phyloP scores from a whole-genome alignment of 2,329 filamentous ascomycete species.

The Stemphylium lycopersici region DNA sequence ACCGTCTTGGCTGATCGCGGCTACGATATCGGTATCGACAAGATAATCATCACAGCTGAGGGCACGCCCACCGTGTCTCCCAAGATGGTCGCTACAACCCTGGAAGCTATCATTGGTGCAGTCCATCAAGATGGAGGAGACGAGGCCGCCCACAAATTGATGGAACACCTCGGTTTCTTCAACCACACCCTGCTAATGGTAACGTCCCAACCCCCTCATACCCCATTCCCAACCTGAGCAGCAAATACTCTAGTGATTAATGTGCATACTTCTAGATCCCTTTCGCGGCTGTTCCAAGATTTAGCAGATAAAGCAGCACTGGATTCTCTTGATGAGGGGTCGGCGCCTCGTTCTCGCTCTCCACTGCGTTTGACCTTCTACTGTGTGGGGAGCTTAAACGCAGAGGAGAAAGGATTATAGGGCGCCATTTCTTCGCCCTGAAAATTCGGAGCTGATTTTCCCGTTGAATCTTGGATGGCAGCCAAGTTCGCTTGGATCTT shows the following conservation, averaged over 20 bases:
- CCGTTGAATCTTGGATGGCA: not conserved
- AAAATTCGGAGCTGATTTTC: not conserved
- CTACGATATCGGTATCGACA: not conserved
- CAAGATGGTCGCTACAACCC: conserved; percentile 34
- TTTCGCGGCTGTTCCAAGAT: not conserved
- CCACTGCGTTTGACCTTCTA: not conserved
- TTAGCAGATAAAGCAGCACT: not conserved
- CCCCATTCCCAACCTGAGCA: not conserved
- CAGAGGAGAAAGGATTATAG: not conserved
- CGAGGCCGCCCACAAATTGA: conserved; percentile 9
- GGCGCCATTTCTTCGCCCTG: not conserved
- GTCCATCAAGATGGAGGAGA: conserved; percentile 36
- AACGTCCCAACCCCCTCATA: not conserved
- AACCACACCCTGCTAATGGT: conserved; percentile 11
- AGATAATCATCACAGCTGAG: conserved; percentile 6
- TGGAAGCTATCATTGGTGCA: conserved; percentile 48
- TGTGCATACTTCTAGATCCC: conserved; percentile 6
- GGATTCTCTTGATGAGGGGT: not conserved
- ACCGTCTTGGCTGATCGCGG: conserved; percentile 2
- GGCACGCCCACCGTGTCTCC: conserved; percentile 4
- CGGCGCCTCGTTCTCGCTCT: not conserved
- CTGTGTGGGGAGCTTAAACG: not conserved
- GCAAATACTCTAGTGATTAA: not conserved
- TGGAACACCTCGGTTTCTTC: conserved; percentile 12
- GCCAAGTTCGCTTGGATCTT: not conserved